Evolutionary conservation across 2,329 filamentous ascomycete species (phyloP).

Genomic region (Trichoderma sp.): DNA sequence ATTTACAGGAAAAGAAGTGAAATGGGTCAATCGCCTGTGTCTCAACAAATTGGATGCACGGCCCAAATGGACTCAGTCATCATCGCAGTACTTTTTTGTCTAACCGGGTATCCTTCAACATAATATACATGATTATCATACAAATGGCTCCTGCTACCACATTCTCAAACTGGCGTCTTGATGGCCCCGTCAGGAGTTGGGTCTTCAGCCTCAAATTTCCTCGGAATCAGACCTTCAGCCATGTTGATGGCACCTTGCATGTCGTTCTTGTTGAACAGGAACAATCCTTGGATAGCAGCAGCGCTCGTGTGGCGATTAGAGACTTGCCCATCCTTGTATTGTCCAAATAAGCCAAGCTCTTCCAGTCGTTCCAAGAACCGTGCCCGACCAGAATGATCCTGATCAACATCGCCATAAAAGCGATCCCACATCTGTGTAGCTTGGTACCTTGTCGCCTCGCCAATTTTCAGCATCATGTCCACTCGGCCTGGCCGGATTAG

Average conservation of each 20-base stretch:
- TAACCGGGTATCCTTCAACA: constrained; percentile 21
- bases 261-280: constrained; percentile 91
- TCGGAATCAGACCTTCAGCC: constrained; percentile 65
- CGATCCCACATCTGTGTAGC: constrained; percentile 87
- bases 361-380: constrained; percentile 70
- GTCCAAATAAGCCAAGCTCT: constrained; percentile 66
- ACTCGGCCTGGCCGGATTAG: constrained; percentile 88
- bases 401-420: constrained; percentile 84
- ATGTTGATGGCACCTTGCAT: constrained; percentile 82
- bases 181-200: constrained; percentile 37
- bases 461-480: constrained; percentile 87
- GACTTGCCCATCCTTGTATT: constrained; percentile 46
- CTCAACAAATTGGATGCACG: neutral
- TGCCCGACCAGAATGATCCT: constrained; percentile 57
- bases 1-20: neutral
- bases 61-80: neutral
- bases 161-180: constrained; percentile 39
- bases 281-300: constrained; percentile 88
- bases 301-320: constrained; percentile 67
- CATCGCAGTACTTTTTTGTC: neutral
- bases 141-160: neutral
- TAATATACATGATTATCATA: constrained; percentile 12
- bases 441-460: constrained; percentile 82
- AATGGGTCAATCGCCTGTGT: neutral
- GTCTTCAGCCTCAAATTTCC: constrained; percentile 52